Evolutionary conservation across 495 filamentous ascomycete species (phyloP), one percentile per base, ranked within the genome.

Genomic region (Pyrenopolyporus hunteri): DNA sequence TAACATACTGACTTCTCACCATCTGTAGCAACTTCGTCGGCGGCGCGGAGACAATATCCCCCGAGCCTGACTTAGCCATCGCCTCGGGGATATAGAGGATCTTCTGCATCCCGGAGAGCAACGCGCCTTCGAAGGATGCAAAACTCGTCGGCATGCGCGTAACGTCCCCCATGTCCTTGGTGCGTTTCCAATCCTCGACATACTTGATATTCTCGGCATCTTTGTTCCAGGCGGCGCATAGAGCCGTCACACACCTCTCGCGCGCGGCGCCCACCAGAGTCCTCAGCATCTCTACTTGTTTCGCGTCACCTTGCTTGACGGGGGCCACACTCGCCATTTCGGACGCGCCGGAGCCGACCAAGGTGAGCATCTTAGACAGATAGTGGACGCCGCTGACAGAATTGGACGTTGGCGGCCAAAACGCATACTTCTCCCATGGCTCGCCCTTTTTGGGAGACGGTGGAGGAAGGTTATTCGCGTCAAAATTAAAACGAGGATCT

Each of bases 361-460:
- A 78, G 3, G 83, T 80, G 6, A 97, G 80, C 62, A 94, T 87
- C 71, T 88, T 90, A 32, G 85, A 80, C 9, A 98, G 82, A 64
- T 97, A 97, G 70, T 95, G 83, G 5, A 92, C 87, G 6, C 88
- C 93, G 59, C 92, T 91, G 11, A 98, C 73, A 0, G 92, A 92
- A 67, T 97, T 98, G 4, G 92, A 88, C 64, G 88, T 87, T 0
- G 94, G 94, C 1, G 95, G 92, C 90, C 95, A 97, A 74, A 98
- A 98, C 0, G 94, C 93, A 75, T 88, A 97, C 39, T 89, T 93
- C 73, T 98, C 95, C 90, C 92, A 92, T 4, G 87, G 63, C 66
- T 96, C 91, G 26, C 91, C 92, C 28, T 80, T 79, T 60, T 78
- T 87, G 1, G 90, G 89, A 0, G 86, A 89, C 1, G 86, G 84